Evolutionary conservation across 495 filamentous ascomycete species (phyloP).

Genomic region (Penicillium goetzii): DNA sequence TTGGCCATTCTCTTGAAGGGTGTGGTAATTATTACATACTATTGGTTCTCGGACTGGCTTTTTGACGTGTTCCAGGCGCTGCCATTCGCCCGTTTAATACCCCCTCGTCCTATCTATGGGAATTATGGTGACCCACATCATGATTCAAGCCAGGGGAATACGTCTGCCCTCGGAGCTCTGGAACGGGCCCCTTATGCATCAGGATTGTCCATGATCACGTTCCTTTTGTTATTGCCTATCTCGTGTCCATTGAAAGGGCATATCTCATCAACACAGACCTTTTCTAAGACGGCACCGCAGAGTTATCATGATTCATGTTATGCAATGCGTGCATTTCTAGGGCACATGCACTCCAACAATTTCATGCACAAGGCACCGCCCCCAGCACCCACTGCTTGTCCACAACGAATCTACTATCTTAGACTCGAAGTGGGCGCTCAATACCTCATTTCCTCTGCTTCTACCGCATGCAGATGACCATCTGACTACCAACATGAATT

Average conservation of each 20-base stretch:
- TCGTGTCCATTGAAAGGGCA: conserved; percentile 4
- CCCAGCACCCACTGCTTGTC: background rate
- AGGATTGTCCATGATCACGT: conserved; percentile 10
- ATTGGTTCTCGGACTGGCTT: conserved; percentile 20
- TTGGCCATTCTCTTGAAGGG: background rate
- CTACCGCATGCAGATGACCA: conserved; percentile 20
- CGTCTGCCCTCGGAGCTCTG: conserved; percentile 1
- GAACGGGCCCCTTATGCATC: conserved; percentile 15
- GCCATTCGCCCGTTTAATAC: conserved; percentile 20
- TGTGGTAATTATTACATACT: background rate
- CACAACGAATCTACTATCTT: background rate
- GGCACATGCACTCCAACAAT: conserved; percentile 5
- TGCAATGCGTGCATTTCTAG: background rate
- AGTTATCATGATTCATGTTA: too few species aligned
- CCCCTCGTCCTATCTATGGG: background rate
- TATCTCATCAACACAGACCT: background rate
- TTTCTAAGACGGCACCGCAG: background rate
- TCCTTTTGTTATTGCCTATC: background rate
- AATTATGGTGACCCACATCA: conserved; percentile 5
- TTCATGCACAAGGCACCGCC: background rate
- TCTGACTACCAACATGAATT: conserved; percentile 15
- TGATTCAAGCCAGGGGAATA: conserved; percentile 17
- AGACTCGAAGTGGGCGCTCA: background rate
- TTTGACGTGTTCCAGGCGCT: conserved; percentile 14
- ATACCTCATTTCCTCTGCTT: background rate